Base-by-base conservation (phyloP, 495 filamentous ascomycete species). In the Thermothielavioides terrestris region DNA sequence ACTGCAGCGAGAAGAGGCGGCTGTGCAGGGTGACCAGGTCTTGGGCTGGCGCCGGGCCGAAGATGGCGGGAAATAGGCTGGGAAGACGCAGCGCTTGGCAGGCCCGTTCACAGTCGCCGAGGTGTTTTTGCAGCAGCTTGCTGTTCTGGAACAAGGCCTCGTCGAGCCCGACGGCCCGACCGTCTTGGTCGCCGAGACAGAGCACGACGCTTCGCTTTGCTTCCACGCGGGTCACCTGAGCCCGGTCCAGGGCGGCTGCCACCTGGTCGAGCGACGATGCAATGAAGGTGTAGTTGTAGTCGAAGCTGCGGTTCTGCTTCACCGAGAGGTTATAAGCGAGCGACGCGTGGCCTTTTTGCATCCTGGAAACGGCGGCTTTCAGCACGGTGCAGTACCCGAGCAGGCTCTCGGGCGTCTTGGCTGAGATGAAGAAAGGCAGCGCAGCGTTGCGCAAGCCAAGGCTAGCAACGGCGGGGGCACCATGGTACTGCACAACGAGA, bases 121-220 rank as follows among this genome's bases (percentile, higher is more conserved):
- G 49, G 53, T 81, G 56, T 0, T 43, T 46, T 11, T 67, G 61
- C 0, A 80, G 46, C 1, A 71, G 4, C 0, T 44, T 40, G 2
- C 56, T 34, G 1, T 35, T 31, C 1, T 74, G 54, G 30, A 67
- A 76, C 0, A 76, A 6, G 2, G 44, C 7, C 12, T 49, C 50
- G 39, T 65, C 52, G 1, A 79, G 42, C 0, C 70, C 68, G 3
- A 76, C 52, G 17, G 36, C 68, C 1, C 40, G 63, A 0, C 65
- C 67, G 0, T 60, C 55, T 47, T 79, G 76, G 8, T 75, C 76
- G 6, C 75, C 72, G 34, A 80, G 78, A 34, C 65, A 69, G 0
- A 79, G 54, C 10, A 79, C 52, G 0, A 77, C 62, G 20, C n/a
- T n/a, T n/a, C n/a, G n/a, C n/a, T 46, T 32, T 10, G 27, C 1